Evolutionary conservation across 2,329 filamentous ascomycete genomes (phyloP).

Genomic region (Alternaria conjuncta): DNA sequence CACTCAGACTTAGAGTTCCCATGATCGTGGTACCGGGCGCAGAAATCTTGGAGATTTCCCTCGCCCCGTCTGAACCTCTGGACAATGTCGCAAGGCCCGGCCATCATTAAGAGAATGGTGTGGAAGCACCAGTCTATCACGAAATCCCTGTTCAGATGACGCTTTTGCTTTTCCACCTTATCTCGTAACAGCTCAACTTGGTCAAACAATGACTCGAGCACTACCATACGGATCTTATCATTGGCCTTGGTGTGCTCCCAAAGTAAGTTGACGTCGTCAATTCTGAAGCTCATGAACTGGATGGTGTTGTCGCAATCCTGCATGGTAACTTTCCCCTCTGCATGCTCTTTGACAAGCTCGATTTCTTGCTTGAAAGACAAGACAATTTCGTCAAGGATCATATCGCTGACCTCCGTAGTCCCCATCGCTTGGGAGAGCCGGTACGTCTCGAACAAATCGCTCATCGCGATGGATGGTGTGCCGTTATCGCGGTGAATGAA

Average conservation of each 20-base stretch:
- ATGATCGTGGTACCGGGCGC: conserved; percentile 7
- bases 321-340: not conserved
- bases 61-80: not conserved
- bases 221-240: conserved; percentile 11
- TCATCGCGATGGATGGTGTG: not conserved
- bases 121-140: not conserved
- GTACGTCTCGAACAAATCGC: conserved; percentile 8
- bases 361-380: not conserved
- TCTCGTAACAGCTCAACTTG: not conserved
- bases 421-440: conserved; percentile 7
- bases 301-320: not conserved
- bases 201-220: conserved; percentile 5
- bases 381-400: conserved; percentile 9
- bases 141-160: not conserved
- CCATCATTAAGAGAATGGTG: not conserved
- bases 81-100: not conserved
- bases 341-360: not conserved
- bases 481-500: not conserved
- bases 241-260: conserved; percentile 2
- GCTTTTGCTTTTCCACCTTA: not conserved
- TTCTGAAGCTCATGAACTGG: not conserved
- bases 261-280: conserved; percentile 5
- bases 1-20: not conserved
- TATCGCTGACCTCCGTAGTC: conserved; percentile 9
- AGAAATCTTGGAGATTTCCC: conserved; percentile 1